Percentiles rank a stretch among this genome's conserved stretches.
phyloP scores from a whole-genome alignment of 768 basidiomycete genomes.

The Rhizopogon vinicolor region DNA sequence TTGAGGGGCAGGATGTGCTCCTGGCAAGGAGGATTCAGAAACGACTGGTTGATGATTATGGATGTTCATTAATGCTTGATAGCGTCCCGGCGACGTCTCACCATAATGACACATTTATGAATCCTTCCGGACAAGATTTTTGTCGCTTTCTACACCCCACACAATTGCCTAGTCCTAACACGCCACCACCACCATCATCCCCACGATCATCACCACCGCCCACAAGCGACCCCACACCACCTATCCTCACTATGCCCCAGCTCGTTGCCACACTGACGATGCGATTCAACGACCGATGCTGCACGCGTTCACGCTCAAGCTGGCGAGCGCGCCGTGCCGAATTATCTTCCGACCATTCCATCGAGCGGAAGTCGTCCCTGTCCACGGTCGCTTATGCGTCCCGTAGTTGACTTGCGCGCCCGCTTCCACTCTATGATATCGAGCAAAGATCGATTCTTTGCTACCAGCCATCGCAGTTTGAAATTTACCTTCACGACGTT shows the following conservation, averaged over 20 bases:
- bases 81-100: neutral
- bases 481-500: conserved; percentile 2
- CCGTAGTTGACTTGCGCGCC: conserved; percentile 13
- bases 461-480: neutral
- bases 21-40: conserved; percentile 29
- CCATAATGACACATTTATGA: neutral
- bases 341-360: conserved; percentile 3
- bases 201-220: conserved; percentile 3
- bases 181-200: neutral
- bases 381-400: conserved; percentile 14
- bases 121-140: neutral
- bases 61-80: conserved; percentile 12
- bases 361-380: conserved; percentile 21
- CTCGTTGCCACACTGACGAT: conserved; percentile 26
- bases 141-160: conserved; percentile 2
- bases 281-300: conserved; percentile 18
- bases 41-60: conserved; percentile 24
- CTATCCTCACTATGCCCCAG: conserved; percentile 25
- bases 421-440: neutral
- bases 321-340: conserved; percentile 4
- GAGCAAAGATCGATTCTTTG: neutral
- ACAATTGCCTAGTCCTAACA: conserved; percentile 17
- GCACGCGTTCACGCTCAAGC: conserved; percentile 12
- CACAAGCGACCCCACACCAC: conserved; percentile 4
- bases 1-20: conserved; percentile 27